Base-by-base conservation (phyloP, 495 filamentous ascomycete species). In the Penicillium argentinense region DNA sequence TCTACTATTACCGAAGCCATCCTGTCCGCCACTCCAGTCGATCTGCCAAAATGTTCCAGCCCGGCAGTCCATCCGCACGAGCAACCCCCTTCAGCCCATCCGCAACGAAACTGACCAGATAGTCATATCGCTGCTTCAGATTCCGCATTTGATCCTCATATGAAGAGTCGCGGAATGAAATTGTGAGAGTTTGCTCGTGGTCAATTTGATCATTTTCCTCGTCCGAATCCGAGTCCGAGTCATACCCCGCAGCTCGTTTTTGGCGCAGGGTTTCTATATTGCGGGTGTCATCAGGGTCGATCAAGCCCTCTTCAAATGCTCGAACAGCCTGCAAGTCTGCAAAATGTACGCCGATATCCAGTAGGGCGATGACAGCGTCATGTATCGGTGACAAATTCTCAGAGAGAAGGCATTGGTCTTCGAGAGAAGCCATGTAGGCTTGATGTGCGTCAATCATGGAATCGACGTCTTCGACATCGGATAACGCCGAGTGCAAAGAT, bases 381-480 rank as follows among this genome's bases (percentile, higher is more conserved):
- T 82, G 76, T 32, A 91, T 83, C 0, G 83, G 81, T 12, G 72
- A 60, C 11, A 89, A 68, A 50, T 82, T 81, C 4, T 72, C 50
- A 0, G 84, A 78, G 0, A 95, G 76, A 7, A 92, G 76, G 37
- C 83, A 78, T 51, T 88, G 81, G 32, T 80, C 77, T 53, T 83
- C 68, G 5, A 91, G 59, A 7, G 74, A 72, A 24, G 70, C 69
- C 32, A 87, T 71, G 54, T 85, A 95, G 1, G 57, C 53, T 7
- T 75, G 62, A 60, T 96, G 91, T 0, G 83, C 79, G 13, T 66
- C 62, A 12, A 89, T 79, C 87, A 97, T 95, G 5, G 77, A 78
- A 56, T 96, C 89, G 3, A 97, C 80, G 54, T 95, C 91, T 22
- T 79, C 75, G 0, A 89, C 80, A 17, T 64, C 67, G 13, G 61